Base-by-base conservation (phyloP, 192 early-diverging fungal genomes). In the Rhizoclosmatium globosum region DNA sequence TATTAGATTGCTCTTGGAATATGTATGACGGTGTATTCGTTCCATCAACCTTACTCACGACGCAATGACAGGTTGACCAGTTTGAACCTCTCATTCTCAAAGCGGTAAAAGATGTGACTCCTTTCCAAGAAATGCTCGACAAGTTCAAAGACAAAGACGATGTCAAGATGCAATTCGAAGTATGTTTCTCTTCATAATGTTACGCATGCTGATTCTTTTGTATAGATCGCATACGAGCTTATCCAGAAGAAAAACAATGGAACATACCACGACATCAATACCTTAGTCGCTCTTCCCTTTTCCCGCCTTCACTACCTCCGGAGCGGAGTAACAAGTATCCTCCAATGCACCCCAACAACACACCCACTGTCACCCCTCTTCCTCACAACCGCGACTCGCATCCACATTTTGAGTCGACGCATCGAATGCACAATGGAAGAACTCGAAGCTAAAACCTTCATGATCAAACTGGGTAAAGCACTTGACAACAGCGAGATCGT, bases 171-270 rank as follows among this genome's bases (percentile, higher is more conserved):
- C 50, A 53, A 17, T 17, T 53, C 50, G 50, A 53, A 17, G 50
- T 53, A 53, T 31, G 31, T 31, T 31, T 31, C 31, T 31, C 31
- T 31, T 31, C 31, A 31, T 0, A 31, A 31, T 31, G 31, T 31
- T 31, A 31, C 31, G 31, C 31, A 31, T 31, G 31, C 31, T 31
- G 31, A 31, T 31, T 31, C 31, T 31, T 31, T 31, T 31, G 31
- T 31, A 31, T 31, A 31, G 31, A 53, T 13, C 50, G 6, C 50
- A 53, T 17, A 62, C 60, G 38, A 19, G 9, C 53, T 56, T 39
- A 62, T 62, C 60, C 60, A 62, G 7, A 19, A 62, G 21, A 19
- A 62, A 62, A 62, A 62, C 60, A 62, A 62, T 21, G 60, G 60
- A 23, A 19, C 9, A 31, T 9, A 19, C 23, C 23, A 23, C 19